Base-by-base conservation (phyloP, 73 alveolate genomes). In the Durusdinium trenchii region DNA sequence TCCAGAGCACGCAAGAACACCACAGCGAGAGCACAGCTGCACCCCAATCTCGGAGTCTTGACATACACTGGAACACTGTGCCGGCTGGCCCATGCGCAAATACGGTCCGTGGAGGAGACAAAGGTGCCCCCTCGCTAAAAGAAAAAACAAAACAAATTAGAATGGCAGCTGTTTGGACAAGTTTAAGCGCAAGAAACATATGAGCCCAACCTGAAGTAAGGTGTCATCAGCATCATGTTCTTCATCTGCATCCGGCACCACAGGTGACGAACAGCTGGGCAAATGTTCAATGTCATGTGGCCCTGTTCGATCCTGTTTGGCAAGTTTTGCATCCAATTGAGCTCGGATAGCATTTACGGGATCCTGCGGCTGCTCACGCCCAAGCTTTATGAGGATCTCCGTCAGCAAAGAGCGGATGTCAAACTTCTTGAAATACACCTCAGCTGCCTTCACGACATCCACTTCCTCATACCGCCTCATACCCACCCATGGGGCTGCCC, bases 211-310 rank as follows among this genome's bases (percentile, higher is more conserved):
- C 96, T 90, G 86, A 40, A 90, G 57, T 23, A 90, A 71, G 73
- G 73, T 90, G 36, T 10, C 73, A 32, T 90, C 96, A 32, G 86
- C 96, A 46, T 90, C 96, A 50, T 90, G 96, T 86, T 90, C 96
- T 75, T 90, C 96, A 46, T 75, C 85, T 14, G 95, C 75, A 10
- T 61, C 95, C 14, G 85, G 95, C 67, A 46, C 38, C 26, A 6
- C 69, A 3, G 51, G n/a, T n/a, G 48, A 7, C 28, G 16, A n/a
- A n/a, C n/a, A n/a, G n/a, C n/a, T n/a, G n/a, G n/a, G n/a, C n/a
- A n/a, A n/a, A n/a, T n/a, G n/a, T 64, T 64, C 42, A 18, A 26
- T 10, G 79, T 7, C 79, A 32, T 38, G 45, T 64, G 42, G 6
- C 43, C 40, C 42, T 16, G 89, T 3, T 57, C 61, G 62, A 40